Conservation (phyloP, 768 basidiomycete genomes). For the Lactarius pseudohatsudake region DNA sequence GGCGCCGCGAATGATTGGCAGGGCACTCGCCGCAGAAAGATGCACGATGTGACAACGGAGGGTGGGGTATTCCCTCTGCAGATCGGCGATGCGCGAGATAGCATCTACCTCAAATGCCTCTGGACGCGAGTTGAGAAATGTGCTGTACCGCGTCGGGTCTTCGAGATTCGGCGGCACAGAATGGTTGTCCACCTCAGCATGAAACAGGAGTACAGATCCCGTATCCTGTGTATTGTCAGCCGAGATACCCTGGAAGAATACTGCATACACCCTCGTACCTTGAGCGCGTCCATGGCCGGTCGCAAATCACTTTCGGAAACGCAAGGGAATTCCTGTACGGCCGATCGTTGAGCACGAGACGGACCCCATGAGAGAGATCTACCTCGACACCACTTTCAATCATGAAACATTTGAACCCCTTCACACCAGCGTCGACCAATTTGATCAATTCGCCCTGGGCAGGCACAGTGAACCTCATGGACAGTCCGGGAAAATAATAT, state of each 20-base stretch:
- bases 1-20: constrained; percentile 74
- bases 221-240: constrained; percentile 48
- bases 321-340: constrained; percentile 82
- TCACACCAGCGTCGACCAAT: constrained; percentile 78
- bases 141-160: constrained; percentile 63
- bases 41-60: constrained; percentile 94
- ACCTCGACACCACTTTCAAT: constrained; percentile 96
- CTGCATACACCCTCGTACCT: constrained; percentile 45
- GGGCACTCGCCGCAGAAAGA: constrained; percentile 81
- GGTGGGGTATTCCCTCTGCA: constrained; percentile 60
- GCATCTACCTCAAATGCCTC: constrained; percentile 77
- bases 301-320: constrained; percentile 70
- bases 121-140: constrained; percentile 86
- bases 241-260: neutral
- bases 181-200: constrained; percentile 78
- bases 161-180: constrained; percentile 31
- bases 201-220: constrained; percentile 78
- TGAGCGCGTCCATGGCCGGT: constrained; percentile 68
- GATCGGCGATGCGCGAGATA: constrained; percentile 68
- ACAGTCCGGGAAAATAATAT: neutral
- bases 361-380: constrained; percentile 25
- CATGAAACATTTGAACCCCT: constrained; percentile 96
- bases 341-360: constrained; percentile 4
- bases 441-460: constrained; percentile 67
- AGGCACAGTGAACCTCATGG: neutral